Conservation (phyloP, 768 basidiomycete genomes). For the Trametes sanguinea region DNA sequence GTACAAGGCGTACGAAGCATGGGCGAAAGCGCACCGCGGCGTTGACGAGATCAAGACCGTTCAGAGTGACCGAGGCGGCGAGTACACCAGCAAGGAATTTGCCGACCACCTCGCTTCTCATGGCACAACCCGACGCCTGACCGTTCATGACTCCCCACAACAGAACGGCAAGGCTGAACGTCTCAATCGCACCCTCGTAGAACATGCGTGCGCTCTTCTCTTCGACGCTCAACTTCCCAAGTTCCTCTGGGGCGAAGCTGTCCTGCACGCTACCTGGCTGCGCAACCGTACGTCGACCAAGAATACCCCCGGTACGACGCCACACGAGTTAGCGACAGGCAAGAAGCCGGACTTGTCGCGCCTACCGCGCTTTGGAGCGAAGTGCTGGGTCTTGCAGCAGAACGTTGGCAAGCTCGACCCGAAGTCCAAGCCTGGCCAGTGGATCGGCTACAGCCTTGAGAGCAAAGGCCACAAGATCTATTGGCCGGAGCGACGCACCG, state of each 20-base stretch:
- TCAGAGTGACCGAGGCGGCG: conserved; percentile 27
- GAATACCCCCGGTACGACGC: background rate
- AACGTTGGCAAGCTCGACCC: conserved; percentile 3
- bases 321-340: background rate
- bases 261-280: conserved; percentile 10
- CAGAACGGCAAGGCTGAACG: conserved; percentile 22
- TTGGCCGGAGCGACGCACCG: conserved; percentile 10
- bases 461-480: conserved; percentile 9
- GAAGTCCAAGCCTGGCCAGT: background rate
- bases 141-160: conserved; percentile 10
- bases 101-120: conserved; percentile 13
- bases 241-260: conserved; percentile 10
- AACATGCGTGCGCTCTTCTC: conserved; percentile 7
- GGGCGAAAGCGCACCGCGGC: conserved; percentile 18
- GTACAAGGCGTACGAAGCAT: conserved; percentile 25
- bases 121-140: conserved; percentile 23
- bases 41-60: conserved; percentile 19
- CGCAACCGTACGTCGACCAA: conserved; percentile 6
- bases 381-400: background rate
- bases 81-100: conserved; percentile 23
- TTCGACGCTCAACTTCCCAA: conserved; percentile 8
- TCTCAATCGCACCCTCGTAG: conserved; percentile 18
- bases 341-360: conserved; percentile 5
- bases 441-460: background rate
- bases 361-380: background rate